Evolutionary conservation across 1,139 yeast species (phyloP).

Genomic region (Candida buenavistaensis): DNA sequence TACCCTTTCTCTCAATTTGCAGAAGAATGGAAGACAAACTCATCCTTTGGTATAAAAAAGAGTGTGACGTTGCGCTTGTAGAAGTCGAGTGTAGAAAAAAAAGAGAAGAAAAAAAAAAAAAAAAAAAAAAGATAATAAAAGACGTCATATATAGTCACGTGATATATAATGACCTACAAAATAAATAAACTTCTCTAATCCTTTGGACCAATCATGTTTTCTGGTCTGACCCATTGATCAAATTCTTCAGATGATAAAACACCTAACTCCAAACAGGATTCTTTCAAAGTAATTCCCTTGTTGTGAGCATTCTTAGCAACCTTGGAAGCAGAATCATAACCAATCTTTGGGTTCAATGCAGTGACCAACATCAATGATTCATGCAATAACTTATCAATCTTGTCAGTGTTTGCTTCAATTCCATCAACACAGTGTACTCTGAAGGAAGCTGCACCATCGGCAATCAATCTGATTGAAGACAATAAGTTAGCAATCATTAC

Average conservation of each 20-base stretch:
- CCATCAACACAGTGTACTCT: constrained; percentile 95
- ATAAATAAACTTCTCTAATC: too few species aligned
- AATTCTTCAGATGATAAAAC: constrained; percentile 82
- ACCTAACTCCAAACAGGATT: constrained; percentile 88
- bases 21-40: constrained; percentile 25
- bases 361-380: constrained; percentile 98
- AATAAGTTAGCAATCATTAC: constrained; percentile 89
- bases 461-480: constrained; percentile 81
- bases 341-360: constrained; percentile 97
- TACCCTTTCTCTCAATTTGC: constrained; percentile 34
- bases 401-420: constrained; percentile 82
- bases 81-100: neutral
- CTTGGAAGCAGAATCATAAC: constrained; percentile 95
- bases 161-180: neutral
- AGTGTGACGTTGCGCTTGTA: too few species aligned
- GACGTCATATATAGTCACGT: neutral
- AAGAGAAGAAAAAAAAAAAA: neutral
- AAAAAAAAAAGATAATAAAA: neutral
- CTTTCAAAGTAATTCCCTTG: constrained; percentile 93
- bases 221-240: constrained; percentile 97
- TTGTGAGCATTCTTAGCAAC: constrained; percentile 98
- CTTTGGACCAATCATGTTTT: constrained; percentile 95
- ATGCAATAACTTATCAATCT: constrained; percentile 81
- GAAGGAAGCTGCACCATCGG: constrained; percentile 89
- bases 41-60: constrained; percentile 4